Conservation (phyloP, 208 protist species). For the Trypanosoma brucei region DNA sequence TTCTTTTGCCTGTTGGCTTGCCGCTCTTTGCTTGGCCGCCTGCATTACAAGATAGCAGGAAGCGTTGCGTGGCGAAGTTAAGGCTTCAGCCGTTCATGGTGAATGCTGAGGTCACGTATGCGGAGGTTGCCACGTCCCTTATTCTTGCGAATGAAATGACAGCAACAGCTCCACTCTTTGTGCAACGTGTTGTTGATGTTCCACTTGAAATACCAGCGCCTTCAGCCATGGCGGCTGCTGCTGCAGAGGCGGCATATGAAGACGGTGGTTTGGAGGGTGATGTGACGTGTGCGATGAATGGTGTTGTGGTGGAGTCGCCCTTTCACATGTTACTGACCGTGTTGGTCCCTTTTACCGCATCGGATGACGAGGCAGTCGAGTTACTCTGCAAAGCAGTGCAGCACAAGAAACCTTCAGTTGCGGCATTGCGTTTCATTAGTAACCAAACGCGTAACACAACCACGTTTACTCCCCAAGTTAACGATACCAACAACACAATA, state of each 20-base stretch:
- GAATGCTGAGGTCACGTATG: constrained; percentile 69
- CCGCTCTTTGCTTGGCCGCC: constrained; percentile 56
- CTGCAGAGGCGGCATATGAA: not conserved
- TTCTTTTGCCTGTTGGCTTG: constrained; percentile 69
- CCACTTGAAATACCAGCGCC: constrained; percentile 26
- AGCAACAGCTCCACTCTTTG: constrained; percentile 56
- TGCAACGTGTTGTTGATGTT: constrained; percentile 54
- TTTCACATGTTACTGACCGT: constrained; percentile 31
- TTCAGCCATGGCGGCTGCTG: not conserved
- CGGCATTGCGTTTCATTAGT: constrained; percentile 2
- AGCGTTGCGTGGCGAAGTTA: constrained; percentile 23
- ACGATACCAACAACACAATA: too few species aligned
- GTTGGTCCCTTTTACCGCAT: constrained; percentile 40
- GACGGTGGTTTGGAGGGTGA: constrained; percentile 24
- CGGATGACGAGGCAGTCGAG: constrained; percentile 28
- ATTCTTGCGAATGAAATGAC: constrained; percentile 72
- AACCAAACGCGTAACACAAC: not conserved
- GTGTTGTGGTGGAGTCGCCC: constrained; percentile 18
- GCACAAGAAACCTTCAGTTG: not conserved
- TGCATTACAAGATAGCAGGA: constrained; percentile 30
- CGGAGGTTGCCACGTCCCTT: constrained; percentile 53
- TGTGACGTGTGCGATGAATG: not conserved
- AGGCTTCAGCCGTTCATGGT: constrained; percentile 68
- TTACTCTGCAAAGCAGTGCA: constrained; percentile 4
- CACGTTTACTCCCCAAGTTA: too few species aligned